Percentiles rank a stretch among this genome's conserved stretches.
phyloP scores from a whole-genome alignment of 2,329 filamentous ascomycete species.

The Paracoccidioides brasiliensis region DNA sequence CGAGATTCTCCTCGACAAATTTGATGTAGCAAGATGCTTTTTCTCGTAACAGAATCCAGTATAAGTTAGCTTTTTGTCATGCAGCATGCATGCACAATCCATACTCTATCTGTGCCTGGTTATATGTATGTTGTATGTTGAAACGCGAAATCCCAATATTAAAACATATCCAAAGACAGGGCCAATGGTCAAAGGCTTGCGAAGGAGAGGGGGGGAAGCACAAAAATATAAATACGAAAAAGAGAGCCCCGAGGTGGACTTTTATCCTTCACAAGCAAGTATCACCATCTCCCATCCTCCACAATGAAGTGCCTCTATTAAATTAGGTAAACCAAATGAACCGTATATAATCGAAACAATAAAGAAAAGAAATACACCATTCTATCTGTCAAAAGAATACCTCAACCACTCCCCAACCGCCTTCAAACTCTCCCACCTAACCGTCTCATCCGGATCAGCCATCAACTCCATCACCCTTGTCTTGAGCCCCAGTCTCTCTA shows the following conservation, averaged over 20 bases:
- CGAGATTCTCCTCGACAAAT: too few relatives aligned
- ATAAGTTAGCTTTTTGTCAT: too few relatives aligned
- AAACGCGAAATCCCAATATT: too few relatives aligned
- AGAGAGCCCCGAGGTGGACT: neutral
- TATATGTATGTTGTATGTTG: too few relatives aligned
- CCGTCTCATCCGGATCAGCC: constrained; percentile 74
- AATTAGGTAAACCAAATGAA: neutral
- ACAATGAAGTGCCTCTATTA: neutral
- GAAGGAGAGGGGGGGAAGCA: too few relatives aligned
- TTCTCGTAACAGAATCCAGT: too few relatives aligned
- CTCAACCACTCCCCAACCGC: constrained; percentile 68
- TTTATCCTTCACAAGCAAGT: neutral
- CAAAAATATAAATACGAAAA: neutral
- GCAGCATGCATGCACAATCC: too few relatives aligned
- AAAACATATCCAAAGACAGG: too few relatives aligned
- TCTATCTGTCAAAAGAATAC: constrained; percentile 49
- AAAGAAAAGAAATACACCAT: neutral
- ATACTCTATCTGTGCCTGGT: too few relatives aligned
- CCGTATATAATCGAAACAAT: too few relatives aligned
- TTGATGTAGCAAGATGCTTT: too few relatives aligned
- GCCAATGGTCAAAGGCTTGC: too few relatives aligned
- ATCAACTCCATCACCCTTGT: constrained; percentile 84
- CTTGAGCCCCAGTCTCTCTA: constrained; percentile 80
- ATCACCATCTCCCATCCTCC: neutral
- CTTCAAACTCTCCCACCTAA: constrained; percentile 83